Evolutionary conservation across 2,329 filamentous ascomycete genomes (phyloP).

Genomic region (Beauveria medogensis): DNA sequence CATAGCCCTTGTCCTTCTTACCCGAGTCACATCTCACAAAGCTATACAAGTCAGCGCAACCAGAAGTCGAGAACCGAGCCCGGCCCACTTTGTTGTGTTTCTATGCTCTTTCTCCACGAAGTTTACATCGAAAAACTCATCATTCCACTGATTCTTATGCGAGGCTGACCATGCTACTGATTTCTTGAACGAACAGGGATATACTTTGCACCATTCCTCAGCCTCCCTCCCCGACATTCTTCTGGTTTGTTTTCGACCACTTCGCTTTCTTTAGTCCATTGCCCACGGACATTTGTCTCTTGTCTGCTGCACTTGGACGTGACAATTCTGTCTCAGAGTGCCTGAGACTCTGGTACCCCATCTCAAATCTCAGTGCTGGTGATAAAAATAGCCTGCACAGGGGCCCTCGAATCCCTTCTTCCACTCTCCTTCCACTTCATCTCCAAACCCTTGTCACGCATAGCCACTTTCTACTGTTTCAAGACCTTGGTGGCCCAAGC

Average conservation of each 20-base stretch:
- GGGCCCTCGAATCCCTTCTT: constrained; percentile 3
- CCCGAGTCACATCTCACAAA: not conserved
- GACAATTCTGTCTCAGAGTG: constrained; percentile 5
- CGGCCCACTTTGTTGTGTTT: constrained; percentile 5
- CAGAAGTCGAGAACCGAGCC: constrained; percentile 1
- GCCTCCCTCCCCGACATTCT: not conserved
- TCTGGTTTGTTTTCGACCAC: not conserved
- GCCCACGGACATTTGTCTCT: not conserved
- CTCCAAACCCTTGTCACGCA: constrained; percentile 7
- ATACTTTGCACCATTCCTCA: constrained; percentile 10
- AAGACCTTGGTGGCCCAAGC: constrained; percentile 8
- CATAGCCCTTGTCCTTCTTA: not conserved
- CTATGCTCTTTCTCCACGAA: constrained; percentile 4
- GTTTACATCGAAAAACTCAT: constrained; percentile 2
- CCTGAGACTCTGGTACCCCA: not conserved
- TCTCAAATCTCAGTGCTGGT: constrained; percentile 2
- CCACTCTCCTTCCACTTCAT: constrained; percentile 8
- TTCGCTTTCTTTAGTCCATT: not conserved
- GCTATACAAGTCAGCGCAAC: not conserved
- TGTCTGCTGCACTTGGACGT: constrained; percentile 2
- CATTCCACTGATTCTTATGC: constrained; percentile 7
- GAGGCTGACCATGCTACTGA: constrained; percentile 5
- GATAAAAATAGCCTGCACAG: constrained; percentile 12
- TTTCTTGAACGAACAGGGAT: constrained; percentile 1
- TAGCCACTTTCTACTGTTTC: constrained; percentile 11